phyloP scores from a whole-genome alignment of 2,329 filamentous ascomycete genomes.

The Metarhizium robertsii region DNA sequence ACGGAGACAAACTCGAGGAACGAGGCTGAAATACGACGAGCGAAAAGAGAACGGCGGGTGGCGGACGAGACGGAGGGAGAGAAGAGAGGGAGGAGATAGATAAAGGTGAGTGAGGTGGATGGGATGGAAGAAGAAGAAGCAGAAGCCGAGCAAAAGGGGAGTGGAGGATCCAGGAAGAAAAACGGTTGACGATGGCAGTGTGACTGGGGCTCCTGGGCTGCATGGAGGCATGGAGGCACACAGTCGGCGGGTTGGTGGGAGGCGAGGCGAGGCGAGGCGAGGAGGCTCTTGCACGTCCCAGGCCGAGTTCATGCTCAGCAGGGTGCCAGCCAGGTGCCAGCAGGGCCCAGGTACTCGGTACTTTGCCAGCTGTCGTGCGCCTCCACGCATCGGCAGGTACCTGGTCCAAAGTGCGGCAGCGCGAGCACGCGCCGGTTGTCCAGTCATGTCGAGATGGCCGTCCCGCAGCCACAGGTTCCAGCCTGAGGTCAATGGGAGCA shows the following conservation, averaged over 20 bases:
- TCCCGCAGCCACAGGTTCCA: too few species aligned
- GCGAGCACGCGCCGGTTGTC: too few species aligned
- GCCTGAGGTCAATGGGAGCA: too few species aligned
- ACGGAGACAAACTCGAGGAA: slow-evolving; percentile 17
- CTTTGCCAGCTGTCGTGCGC: too few species aligned
- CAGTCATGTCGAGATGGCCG: too few species aligned
- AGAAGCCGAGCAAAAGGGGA: slow-evolving; percentile 19
- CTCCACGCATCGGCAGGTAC: too few species aligned
- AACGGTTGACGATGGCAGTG: slow-evolving; percentile 10
- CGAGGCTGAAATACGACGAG: slow-evolving; percentile 7
- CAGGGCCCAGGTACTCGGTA: too few species aligned
- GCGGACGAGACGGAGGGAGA: not conserved
- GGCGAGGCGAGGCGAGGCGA: not conserved
- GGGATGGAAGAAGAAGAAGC: slow-evolving; percentile 1
- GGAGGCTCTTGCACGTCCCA: not conserved
- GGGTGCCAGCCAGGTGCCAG: too few species aligned
- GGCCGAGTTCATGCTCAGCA: not conserved
- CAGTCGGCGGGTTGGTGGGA: too few species aligned
- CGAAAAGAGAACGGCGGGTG: not conserved
- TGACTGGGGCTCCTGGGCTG: not conserved
- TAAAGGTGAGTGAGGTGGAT: slow-evolving; percentile 8
- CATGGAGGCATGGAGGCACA: not conserved
- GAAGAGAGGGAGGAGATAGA: slow-evolving; percentile 11
- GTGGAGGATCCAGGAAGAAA: slow-evolving; percentile 15
- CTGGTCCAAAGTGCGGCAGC: too few species aligned